phyloP scores from a whole-genome alignment of 2,329 filamentous ascomycete genomes.

The Ceratocystis lukuohia region DNA sequence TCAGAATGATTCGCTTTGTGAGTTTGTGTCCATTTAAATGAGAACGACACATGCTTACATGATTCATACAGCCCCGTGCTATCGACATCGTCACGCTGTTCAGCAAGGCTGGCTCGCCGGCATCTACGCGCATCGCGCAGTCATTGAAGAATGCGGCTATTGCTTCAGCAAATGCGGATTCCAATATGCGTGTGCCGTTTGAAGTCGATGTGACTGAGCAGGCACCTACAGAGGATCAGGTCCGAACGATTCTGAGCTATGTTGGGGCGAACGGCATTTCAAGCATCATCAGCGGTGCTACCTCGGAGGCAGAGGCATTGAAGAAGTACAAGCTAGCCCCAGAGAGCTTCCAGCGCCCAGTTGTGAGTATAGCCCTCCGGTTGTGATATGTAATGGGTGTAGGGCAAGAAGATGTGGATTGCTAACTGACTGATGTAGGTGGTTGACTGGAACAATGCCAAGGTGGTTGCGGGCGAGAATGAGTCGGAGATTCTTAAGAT shows the following conservation, averaged over 20 bases:
- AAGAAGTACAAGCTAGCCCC: slow-evolving; percentile 59
- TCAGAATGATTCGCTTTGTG: slow-evolving; percentile 37
- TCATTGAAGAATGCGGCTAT: slow-evolving; percentile 59
- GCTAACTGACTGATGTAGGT: slow-evolving; percentile 30
- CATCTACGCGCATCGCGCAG: slow-evolving; percentile 59
- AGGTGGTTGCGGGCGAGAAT: slow-evolving; percentile 61
- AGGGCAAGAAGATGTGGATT: not conserved
- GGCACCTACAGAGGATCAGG: slow-evolving; percentile 66
- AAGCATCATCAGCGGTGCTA: slow-evolving; percentile 59
- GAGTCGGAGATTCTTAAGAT: slow-evolving; percentile 84
- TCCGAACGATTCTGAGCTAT: slow-evolving; percentile 74
- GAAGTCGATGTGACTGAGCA: slow-evolving; percentile 74
- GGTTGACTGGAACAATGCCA: slow-evolving; percentile 91
- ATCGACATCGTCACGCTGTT: slow-evolving; percentile 93
- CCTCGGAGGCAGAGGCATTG: slow-evolving; percentile 61
- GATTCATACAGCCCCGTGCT: slow-evolving; percentile 49
- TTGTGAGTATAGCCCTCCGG: slow-evolving; percentile 43
- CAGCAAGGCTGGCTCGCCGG: slow-evolving; percentile 63
- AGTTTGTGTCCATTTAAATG: slow-evolving; percentile 21
- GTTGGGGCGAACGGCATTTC: slow-evolving; percentile 49
- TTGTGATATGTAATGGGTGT: not conserved
- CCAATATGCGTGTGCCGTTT: slow-evolving; percentile 50
- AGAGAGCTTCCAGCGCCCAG: slow-evolving; percentile 57
- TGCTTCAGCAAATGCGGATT: slow-evolving; percentile 29
- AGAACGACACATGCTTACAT: slow-evolving; percentile 5